Evolutionary conservation across 2,329 filamentous ascomycete genomes (phyloP).

Genomic region (Xylogone sp.): DNA sequence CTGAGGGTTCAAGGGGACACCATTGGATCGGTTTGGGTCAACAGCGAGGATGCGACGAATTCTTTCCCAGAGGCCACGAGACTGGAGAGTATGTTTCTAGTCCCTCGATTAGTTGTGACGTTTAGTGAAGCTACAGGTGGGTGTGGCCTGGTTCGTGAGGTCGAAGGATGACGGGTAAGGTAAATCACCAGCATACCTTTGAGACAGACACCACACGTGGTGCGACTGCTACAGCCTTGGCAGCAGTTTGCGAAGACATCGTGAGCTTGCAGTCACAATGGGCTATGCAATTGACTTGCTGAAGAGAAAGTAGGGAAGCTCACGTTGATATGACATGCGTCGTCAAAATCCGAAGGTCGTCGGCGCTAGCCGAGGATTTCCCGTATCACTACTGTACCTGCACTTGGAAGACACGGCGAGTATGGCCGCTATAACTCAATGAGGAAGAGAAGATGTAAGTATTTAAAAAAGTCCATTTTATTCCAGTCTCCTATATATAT

Average conservation of each 20-base stretch:
- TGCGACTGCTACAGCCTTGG: slow-evolving; percentile 55
- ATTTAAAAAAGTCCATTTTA: no score
- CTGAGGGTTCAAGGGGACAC: slow-evolving; percentile 88
- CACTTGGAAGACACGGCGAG: no score
- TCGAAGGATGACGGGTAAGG: not conserved
- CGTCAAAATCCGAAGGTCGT: not conserved
- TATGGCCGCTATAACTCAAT: no score
- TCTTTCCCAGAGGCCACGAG: slow-evolving; percentile 80
- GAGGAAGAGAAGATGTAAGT: no score
- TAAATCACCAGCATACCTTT: slow-evolving; percentile 44
- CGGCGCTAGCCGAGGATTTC: not conserved
- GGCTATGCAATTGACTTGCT: slow-evolving; percentile 20
- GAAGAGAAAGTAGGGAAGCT: slow-evolving; percentile 6
- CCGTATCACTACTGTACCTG: no score
- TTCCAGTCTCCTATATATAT: no score
- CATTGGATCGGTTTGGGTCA: slow-evolving; percentile 84
- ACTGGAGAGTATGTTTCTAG: slow-evolving; percentile 96
- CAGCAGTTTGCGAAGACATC: slow-evolving; percentile 47
- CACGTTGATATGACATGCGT: not conserved
- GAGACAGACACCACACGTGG: slow-evolving; percentile 52
- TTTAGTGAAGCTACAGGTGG: not conserved
- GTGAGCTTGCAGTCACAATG: slow-evolving; percentile 13
- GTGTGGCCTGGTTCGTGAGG: slow-evolving; percentile 1
- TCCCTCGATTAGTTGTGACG: slow-evolving; percentile 16
- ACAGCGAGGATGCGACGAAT: slow-evolving; percentile 76